Evolutionary conservation across 1,284 basidiomycete species (phyloP).

Genomic region (Malassezia sp.): DNA sequence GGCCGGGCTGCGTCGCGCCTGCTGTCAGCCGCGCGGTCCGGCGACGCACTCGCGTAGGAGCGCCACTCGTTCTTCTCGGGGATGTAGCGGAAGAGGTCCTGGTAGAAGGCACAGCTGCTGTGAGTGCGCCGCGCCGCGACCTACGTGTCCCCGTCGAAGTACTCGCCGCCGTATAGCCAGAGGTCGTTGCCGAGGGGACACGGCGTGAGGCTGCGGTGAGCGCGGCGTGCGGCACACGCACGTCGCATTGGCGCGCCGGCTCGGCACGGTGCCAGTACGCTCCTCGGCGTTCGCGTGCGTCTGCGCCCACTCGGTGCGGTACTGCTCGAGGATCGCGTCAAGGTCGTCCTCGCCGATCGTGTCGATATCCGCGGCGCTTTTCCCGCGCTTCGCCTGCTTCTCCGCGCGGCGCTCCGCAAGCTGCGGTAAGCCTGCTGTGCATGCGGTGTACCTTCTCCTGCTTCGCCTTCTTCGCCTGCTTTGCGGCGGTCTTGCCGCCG

Average conservation of each 20-base stretch:
- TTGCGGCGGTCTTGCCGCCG: slow-evolving; percentile 38
- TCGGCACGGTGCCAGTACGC: slow-evolving; percentile 30
- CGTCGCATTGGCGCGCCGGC: slow-evolving; percentile 40
- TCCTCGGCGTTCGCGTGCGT: slow-evolving; percentile 37
- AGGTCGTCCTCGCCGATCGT: slow-evolving; percentile 42
- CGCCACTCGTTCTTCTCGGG: slow-evolving; percentile 41
- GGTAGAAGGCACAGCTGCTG: slow-evolving; percentile 38
- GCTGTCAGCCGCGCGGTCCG: not conserved
- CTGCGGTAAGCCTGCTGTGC: not conserved
- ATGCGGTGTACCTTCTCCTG: slow-evolving; percentile 30
- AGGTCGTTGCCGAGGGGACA: slow-evolving; percentile 44
- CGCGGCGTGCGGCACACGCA: not conserved
- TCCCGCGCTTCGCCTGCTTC: slow-evolving; percentile 30
- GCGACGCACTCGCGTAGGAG: slow-evolving; percentile 24
- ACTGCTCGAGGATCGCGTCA: slow-evolving; percentile 36
- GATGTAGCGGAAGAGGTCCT: slow-evolving; percentile 42
- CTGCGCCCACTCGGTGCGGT: slow-evolving; percentile 37
- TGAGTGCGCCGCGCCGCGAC: not conserved
- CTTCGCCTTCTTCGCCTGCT: slow-evolving; percentile 44
- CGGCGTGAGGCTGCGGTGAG: slow-evolving; percentile 25
- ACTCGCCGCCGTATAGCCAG: slow-evolving; percentile 45
- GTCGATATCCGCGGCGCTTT: slow-evolving; percentile 18
- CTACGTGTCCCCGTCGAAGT: slow-evolving; percentile 41
- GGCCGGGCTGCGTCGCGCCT: slow-evolving; percentile 39
- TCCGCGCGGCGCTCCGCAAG: slow-evolving; percentile 34